A percentile compares a stretch with the other conserved stretches of the same genome.
phyloP scores from a whole-genome alignment of 139 green algal species.

The Micractinium sp. region DNA sequence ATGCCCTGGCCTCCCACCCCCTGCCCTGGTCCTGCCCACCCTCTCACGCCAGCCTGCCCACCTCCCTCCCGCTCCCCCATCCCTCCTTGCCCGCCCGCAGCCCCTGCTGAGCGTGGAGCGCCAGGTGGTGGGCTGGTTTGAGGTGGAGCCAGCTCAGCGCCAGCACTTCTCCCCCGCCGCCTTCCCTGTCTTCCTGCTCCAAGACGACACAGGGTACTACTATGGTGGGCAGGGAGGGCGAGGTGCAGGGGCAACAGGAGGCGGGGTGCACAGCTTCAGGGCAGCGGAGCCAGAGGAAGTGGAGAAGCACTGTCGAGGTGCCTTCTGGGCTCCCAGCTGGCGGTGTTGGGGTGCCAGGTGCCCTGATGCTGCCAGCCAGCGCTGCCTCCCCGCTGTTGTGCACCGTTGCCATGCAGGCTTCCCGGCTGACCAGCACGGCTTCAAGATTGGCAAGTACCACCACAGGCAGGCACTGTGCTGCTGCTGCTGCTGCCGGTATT shows the following conservation, averaged over 20 bases:
- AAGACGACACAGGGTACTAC: conserved; percentile 48
- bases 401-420: conserved; percentile 50
- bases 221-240: neutral
- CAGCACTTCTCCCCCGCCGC: conserved; percentile 25
- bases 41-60: no score
- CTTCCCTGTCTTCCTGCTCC: conserved; percentile 70
- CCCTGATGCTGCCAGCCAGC: no score
- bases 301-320: no score
- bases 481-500: neutral
- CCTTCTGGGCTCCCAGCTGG: no score
- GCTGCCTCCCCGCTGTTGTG: neutral
- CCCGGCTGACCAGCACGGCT: conserved; percentile 56
- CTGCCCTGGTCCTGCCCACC: neutral
- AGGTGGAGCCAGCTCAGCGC: conserved; percentile 30
- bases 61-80: neutral
- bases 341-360: no score
- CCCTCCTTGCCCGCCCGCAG: neutral
- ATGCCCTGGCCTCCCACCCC: neutral
- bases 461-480: conserved; percentile 13
- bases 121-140: conserved; percentile 73
- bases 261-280: no score
- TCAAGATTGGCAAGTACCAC: conserved; percentile 56
- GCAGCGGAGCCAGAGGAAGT: no score
- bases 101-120: conserved; percentile 45
- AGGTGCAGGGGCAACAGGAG: neutral